Percentiles rank a stretch among this genome's conserved stretches.
Evolutionary conservation across 208 protist genomes (phyloP).

Genomic region (Leishmania martiniquensis): DNA sequence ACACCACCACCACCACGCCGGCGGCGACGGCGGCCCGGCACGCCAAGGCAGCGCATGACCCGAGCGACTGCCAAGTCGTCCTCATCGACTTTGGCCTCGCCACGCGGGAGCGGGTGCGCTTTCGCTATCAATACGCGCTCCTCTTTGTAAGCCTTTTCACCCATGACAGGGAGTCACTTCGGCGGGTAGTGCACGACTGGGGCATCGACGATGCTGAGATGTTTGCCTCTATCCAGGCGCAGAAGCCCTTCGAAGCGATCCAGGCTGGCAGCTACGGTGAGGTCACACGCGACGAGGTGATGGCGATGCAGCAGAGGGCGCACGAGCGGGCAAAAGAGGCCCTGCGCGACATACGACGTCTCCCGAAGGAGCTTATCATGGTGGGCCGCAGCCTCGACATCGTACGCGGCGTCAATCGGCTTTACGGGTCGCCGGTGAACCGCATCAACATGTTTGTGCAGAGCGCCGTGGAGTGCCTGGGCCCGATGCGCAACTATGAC

Average conservation of each 20-base stretch:
- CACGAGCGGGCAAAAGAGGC: slow-evolving; percentile 48
- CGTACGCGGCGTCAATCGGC: slow-evolving; percentile 77
- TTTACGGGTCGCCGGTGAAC: slow-evolving; percentile 82
- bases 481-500: slow-evolving; percentile 60
- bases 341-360: slow-evolving; percentile 51
- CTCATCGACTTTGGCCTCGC: slow-evolving; percentile 85
- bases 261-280: slow-evolving; percentile 58
- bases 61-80: slow-evolving; percentile 58
- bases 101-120: slow-evolving; percentile 65
- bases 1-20: not conserved
- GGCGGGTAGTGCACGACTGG: slow-evolving; percentile 60
- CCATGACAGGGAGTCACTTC: slow-evolving; percentile 58
- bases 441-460: slow-evolving; percentile 80
- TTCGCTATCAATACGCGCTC: slow-evolving; percentile 82
- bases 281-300: slow-evolving; percentile 71
- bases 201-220: slow-evolving; percentile 70
- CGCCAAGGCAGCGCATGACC: slow-evolving; percentile 8
- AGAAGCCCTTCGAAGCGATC: slow-evolving; percentile 69
- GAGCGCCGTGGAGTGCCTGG: slow-evolving; percentile 58
- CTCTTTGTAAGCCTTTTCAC: slow-evolving; percentile 81
- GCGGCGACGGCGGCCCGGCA: not conserved
- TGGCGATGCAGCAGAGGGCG: slow-evolving; percentile 49
- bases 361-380: slow-evolving; percentile 77
- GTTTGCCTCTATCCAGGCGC: slow-evolving; percentile 81
- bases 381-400: slow-evolving; percentile 82